Evolutionary conservation across 495 filamentous ascomycete genomes (phyloP).

Genomic region (Lineolata rhizophorae): DNA sequence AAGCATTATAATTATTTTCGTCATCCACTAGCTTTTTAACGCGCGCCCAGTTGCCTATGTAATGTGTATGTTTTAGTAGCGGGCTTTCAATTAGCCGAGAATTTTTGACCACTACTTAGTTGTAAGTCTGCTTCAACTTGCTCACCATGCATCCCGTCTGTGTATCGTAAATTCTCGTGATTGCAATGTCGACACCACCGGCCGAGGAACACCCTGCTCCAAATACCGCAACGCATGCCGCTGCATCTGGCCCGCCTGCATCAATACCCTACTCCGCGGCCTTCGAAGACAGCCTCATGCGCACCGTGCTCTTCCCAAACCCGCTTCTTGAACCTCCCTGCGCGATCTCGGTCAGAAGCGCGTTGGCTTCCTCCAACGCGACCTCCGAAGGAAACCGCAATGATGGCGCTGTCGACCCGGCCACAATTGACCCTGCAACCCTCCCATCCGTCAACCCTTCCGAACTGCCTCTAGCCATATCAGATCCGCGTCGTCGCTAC

Average conservation of each 20-base stretch:
- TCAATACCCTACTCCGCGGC: not conserved
- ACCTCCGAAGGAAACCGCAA: too few species aligned
- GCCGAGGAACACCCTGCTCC: not conserved
- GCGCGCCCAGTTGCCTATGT: too few species aligned
- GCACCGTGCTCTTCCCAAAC: not conserved
- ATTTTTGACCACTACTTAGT: not conserved
- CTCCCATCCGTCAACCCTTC: constrained; percentile 3
- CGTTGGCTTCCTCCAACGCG: not conserved
- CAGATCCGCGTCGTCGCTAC: constrained; percentile 14
- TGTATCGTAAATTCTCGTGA: not conserved
- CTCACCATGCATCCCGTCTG: not conserved
- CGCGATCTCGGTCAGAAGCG: not conserved
- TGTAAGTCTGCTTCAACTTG: not conserved
- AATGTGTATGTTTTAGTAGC: not conserved
- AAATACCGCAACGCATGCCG: not conserved
- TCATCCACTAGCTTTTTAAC: too few species aligned
- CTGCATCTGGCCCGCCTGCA: not conserved
- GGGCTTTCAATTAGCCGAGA: not conserved
- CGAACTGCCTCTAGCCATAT: constrained; percentile 16
- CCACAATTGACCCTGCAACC: constrained; percentile 1
- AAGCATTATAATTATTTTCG: too few species aligned
- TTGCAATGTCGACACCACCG: not conserved
- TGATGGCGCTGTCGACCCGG: constrained; percentile 5
- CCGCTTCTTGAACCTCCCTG: not conserved
- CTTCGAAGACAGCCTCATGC: not conserved